Conservation (phyloP, 306 rosid species). For the Calophaca sinica region DNA sequence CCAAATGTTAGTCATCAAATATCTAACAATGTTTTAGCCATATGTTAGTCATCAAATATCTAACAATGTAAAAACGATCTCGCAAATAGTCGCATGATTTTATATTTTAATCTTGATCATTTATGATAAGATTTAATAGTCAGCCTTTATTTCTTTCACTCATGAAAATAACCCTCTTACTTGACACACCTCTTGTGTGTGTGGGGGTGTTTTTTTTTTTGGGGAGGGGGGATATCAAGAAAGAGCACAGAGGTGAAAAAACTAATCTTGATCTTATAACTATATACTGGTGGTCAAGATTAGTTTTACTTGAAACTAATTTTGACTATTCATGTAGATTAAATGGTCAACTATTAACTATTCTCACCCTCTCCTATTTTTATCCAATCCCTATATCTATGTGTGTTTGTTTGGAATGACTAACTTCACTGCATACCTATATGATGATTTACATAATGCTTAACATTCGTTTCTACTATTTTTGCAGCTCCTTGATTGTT, state of each 20-base stretch:
- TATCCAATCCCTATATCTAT: neutral
- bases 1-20: too few species aligned
- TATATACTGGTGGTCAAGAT: neutral
- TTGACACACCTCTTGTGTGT: too few species aligned
- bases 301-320: neutral
- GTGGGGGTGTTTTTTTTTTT: too few species aligned
- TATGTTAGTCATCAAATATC: too few species aligned
- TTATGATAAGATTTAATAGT: too few species aligned
- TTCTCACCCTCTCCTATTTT: neutral
- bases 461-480: constrained; percentile 11
- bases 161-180: too few species aligned
- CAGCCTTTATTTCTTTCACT: too few species aligned
- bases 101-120: too few species aligned
- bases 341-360: neutral
- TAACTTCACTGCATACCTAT: constrained; percentile 4
- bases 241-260: too few species aligned
- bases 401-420: neutral
- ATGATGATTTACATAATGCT: constrained; percentile 19
- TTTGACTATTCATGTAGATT: neutral
- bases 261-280: neutral
- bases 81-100: too few species aligned
- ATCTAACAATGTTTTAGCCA: neutral
- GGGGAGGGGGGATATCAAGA: neutral
- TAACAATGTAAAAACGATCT: too few species aligned
- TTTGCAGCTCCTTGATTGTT: constrained; percentile 51